phyloP scores from a whole-genome alignment of 1,284 basidiomycete genomes.

The Xerocomus minutiporus region DNA sequence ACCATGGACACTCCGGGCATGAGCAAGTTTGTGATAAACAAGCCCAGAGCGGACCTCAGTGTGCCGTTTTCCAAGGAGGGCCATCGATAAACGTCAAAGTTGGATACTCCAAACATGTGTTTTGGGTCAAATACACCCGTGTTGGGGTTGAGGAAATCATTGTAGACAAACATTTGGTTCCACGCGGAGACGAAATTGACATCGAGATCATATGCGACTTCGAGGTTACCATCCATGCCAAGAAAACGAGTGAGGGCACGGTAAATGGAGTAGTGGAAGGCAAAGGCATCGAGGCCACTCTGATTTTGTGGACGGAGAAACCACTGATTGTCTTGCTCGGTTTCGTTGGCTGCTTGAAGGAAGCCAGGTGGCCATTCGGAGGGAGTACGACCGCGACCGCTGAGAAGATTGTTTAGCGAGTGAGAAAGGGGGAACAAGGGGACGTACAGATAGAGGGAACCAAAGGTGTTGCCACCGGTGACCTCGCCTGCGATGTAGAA shows the following conservation, averaged over 20 bases:
- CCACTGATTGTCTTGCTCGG: constrained; percentile 57
- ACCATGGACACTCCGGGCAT: constrained; percentile 86
- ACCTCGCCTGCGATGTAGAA: constrained; percentile 90
- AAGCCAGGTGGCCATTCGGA: constrained; percentile 62
- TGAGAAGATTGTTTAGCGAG: constrained; percentile 25
- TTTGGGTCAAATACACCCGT: constrained; percentile 70
- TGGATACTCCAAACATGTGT: constrained; percentile 86
- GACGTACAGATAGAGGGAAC: constrained; percentile 75
- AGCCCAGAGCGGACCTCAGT: constrained; percentile 66
- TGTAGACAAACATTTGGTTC: constrained; percentile 84
- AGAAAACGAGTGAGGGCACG: constrained; percentile 79
- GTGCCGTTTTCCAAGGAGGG: constrained; percentile 81
- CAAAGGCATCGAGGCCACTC: constrained; percentile 70
- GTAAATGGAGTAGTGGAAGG: constrained; percentile 91
- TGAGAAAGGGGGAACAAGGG: not conserved
- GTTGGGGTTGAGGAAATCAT: constrained; percentile 78
- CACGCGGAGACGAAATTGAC: constrained; percentile 81
- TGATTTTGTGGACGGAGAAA: constrained; percentile 68
- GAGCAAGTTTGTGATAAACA: constrained; percentile 73
- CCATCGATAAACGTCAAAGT: constrained; percentile 93
- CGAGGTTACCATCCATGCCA: constrained; percentile 89
- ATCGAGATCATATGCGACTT: constrained; percentile 80
- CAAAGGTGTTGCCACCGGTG: constrained; percentile 90
- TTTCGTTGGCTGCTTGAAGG: constrained; percentile 63
- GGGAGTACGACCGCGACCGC: constrained; percentile 82